Evolutionary conservation across 257 asterid genomes (phyloP), one percentile per base, ranked within the genome.

Genomic region (Nicotiana noctiflora): DNA sequence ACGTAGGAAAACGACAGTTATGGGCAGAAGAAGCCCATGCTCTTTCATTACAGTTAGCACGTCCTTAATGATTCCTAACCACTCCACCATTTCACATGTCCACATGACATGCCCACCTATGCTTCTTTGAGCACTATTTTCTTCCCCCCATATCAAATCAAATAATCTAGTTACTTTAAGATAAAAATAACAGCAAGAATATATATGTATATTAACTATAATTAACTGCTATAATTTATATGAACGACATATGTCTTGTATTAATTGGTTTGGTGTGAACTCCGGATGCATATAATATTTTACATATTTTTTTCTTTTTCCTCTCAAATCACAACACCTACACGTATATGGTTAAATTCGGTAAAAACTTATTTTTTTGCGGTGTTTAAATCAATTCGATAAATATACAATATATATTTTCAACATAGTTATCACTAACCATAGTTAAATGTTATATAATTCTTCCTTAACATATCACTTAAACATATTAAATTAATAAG

Each of bases 61-160:
- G 85, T 83, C 84, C 79, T 79, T 68, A 76, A 85, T 81, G 70
- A 84, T 81, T 83, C 79, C 37, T 77, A 82, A 83, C 87, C 13
- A 78, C 86, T 84, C 85, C 84, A 49, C 61, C 61, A 8, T 49
- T 74, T 74, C 61, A 23, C 61, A 15, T 72, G 78, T 46, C 40
- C 87, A 85, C 88, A 80, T 88, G 89, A 72, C 81, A 66, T 49
- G 86, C 85, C 85, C 53, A 44, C 80, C 78, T 27, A 56, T 77
- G 62, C 23, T 14, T 75, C 34, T 17, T 15, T 29, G 53, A 32
- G 8, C 34, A 72, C 4, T 74, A 74, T 25, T 49, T 74, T 23
- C 25, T 21, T 23, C 8, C 2, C 49, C 4, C 14, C 60, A 23
- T 46, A 14, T 49, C 77, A 70, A 46, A 15, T 7, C 1, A 72